These are phyloP conservation scores for Apiospora saccharicola DNA, from an alignment of 2,329 filamentous ascomycete genomes.

Conservation along the genomic window DNA sequence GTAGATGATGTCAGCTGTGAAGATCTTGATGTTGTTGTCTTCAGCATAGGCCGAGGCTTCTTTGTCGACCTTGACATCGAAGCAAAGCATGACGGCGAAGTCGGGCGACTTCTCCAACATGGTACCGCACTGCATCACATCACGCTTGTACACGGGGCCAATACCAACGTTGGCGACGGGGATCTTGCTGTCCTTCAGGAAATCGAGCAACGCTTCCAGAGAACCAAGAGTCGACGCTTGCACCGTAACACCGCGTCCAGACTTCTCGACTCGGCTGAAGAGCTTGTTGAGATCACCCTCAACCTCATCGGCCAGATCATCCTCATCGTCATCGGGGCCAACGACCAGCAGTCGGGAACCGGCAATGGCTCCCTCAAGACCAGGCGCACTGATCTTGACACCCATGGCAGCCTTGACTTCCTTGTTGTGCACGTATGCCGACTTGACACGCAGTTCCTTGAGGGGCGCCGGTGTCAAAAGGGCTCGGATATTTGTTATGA, in stretches of 20 bases:
- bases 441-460: conserved; percentile 94
- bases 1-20: conserved; percentile 99
- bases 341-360: conserved; percentile 94
- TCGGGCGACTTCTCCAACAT: conserved; percentile 97
- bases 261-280: conserved; percentile 89
- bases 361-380: conserved; percentile 94
- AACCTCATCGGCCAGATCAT: conserved; percentile 95
- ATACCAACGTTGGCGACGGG: conserved; percentile 97
- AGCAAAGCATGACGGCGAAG: conserved; percentile 98
- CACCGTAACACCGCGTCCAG: conserved; percentile 92
- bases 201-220: conserved; percentile 93
- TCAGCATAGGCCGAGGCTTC: conserved; percentile 91
- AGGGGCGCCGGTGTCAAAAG: conserved; percentile 91
- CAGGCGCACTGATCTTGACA: conserved; percentile 98
- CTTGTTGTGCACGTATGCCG: conserved; percentile 97
- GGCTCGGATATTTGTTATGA: conserved; percentile 93
- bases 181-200: conserved; percentile 95
- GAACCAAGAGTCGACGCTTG: conserved; percentile 98
- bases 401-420: conserved; percentile 97
- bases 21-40: conserved; percentile 95
- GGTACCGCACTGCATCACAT: conserved; percentile 92
- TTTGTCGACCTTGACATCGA: conserved; percentile 99
- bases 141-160: conserved; percentile 96
- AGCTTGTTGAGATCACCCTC: conserved; percentile 93
- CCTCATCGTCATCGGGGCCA: conserved; percentile 93